Base-by-base conservation (phyloP, 352 stramenopile species). In the Globisporangium irregulare region DNA sequence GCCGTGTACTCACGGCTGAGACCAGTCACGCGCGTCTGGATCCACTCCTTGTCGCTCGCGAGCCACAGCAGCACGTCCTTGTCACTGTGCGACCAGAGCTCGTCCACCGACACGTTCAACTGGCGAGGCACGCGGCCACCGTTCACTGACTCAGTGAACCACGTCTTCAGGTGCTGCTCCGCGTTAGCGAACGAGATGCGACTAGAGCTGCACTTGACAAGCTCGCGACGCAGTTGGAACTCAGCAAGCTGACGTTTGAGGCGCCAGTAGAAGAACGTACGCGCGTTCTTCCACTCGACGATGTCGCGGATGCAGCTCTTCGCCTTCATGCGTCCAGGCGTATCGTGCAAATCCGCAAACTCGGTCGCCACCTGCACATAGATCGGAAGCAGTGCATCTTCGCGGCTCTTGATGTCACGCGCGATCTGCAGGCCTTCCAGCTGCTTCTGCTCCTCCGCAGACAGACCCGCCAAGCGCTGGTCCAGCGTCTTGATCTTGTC, bases 311-410 rank as follows among this genome's bases (percentile, higher is more conserved):
- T 99, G 53, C 98, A 98, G 69, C 93, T 93, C 77, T 99, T 98
- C 50, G 97, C 97, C 80, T 99, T 97, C 98, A 99, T 99, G 63
- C 98, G 91, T n/a, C 98, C 98, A 38, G 98, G 98, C 58, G 97
- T 99, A 78, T 99, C 98, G 84, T 99, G 98, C 41, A 99, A 85
- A 75, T 99, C 98, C 34, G 97, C 98, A 78, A 99, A 99, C 78
- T 99, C 95, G 29, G 99, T 98, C 34, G 97, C 92, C 70, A 99
- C 95, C 84, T 99, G 96, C 24, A 98, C 83, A 73, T 99, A 99
- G 32, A 99, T 94, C 36, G 97, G 97, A 69, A 99, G 75, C 24
- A 99, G 79, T 59, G 88, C 78, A 59, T 97, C 81, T 79, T 99
- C 97, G 66, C 97, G 86, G 24, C 77, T 74, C 67, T 91, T 85